Percentiles rank a stretch among this genome's conserved stretches.
phyloP scores from a whole-genome alignment of 164 flowering plant genomes.

The Magnolia officinalis region DNA sequence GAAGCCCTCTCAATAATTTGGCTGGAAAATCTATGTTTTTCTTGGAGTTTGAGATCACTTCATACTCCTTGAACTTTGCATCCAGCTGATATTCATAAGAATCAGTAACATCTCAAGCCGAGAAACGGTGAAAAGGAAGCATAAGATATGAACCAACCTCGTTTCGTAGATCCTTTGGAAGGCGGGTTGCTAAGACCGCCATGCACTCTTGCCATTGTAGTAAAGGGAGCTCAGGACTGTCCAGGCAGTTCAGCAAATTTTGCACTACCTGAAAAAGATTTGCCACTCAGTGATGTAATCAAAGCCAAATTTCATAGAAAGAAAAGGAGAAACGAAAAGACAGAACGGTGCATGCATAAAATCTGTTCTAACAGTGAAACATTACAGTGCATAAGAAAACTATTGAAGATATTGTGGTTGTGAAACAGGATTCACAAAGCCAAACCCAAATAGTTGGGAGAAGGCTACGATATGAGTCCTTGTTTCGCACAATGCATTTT shows the following conservation, averaged over 20 bases:
- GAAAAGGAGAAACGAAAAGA: neutral
- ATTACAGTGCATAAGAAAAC: too few relatives aligned
- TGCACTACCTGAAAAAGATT: conserved; percentile 70
- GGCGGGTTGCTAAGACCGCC: conserved; percentile 88
- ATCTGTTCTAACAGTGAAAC: too few relatives aligned
- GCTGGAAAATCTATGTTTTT: conserved; percentile 86
- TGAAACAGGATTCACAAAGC: neutral
- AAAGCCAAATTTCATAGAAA: neutral
- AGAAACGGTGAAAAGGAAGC: neutral
- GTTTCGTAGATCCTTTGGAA: conserved; percentile 79
- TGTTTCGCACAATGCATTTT: neutral
- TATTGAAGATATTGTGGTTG: too few relatives aligned
- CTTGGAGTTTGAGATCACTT: conserved; percentile 50
- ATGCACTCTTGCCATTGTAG: conserved; percentile 99
- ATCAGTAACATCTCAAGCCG: conserved; percentile 5
- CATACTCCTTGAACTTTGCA: conserved; percentile 65
- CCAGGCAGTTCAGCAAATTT: conserved; percentile 81
- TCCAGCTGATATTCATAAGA: conserved; percentile 57
- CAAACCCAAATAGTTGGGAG: neutral
- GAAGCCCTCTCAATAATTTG: conserved; percentile 60
- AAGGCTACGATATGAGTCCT: neutral
- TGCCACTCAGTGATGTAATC: neutral
- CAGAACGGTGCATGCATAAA: too few relatives aligned
- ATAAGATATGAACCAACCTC: conserved; percentile 38
- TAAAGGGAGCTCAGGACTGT: conserved; percentile 97